Evolutionary conservation across 2,329 filamentous ascomycete species (phyloP).

Genomic region (Colletotrichum phormii): DNA sequence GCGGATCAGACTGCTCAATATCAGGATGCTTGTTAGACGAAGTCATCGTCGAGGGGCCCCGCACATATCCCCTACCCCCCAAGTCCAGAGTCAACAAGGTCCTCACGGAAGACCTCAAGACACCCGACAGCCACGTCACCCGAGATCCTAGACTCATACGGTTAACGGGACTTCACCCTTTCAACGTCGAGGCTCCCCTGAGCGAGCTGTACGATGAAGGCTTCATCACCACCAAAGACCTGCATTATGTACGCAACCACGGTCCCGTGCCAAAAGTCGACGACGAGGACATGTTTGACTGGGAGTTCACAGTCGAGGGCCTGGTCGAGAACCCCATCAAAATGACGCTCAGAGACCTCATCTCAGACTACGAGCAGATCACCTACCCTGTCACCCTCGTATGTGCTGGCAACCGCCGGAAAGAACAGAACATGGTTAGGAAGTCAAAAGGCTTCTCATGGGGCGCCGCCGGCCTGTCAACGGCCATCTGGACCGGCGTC

Average conservation of each 20-base stretch:
- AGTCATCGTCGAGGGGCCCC: constrained; percentile 36
- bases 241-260: constrained; percentile 95
- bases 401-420: constrained; percentile 90
- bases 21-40: constrained; percentile 34
- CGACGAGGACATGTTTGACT: constrained; percentile 78
- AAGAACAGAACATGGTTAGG: constrained; percentile 91
- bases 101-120: constrained; percentile 81
- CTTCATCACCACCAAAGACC: constrained; percentile 86
- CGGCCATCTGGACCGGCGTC: constrained; percentile 88
- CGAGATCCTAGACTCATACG: constrained; percentile 86
- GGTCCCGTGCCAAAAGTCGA: constrained; percentile 82
- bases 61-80: constrained; percentile 75
- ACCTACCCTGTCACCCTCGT: constrained; percentile 91
- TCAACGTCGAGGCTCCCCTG: constrained; percentile 89
- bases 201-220: constrained; percentile 82
- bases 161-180: constrained; percentile 88
- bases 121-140: constrained; percentile 84
- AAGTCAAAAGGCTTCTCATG: constrained; percentile 96
- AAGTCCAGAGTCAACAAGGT: constrained; percentile 69
- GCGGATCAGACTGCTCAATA: constrained; percentile 29
- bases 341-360: constrained; percentile 77
- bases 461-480: constrained; percentile 89
- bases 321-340: constrained; percentile 82
- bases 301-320: constrained; percentile 87
- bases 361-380: constrained; percentile 81